Conservation (phyloP, 2,329 filamentous ascomycete species). For the Claviceps fusiformis region DNA sequence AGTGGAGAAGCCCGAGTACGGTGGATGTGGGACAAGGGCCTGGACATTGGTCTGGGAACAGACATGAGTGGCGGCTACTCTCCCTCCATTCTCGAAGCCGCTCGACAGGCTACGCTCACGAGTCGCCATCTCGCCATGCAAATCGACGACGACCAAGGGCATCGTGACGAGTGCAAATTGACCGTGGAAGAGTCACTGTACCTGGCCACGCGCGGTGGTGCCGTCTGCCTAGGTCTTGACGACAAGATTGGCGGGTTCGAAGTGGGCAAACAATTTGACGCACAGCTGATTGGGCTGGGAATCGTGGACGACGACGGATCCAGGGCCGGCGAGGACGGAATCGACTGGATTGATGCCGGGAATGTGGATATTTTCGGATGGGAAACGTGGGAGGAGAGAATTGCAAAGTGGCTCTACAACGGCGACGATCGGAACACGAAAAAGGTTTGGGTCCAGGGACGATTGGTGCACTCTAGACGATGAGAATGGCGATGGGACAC, state of each 20-base stretch:
- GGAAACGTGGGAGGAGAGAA: constrained; percentile 73
- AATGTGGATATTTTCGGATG: constrained; percentile 83
- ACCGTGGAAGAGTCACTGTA: constrained; percentile 78
- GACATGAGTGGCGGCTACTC: constrained; percentile 85
- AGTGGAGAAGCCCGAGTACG: constrained; percentile 68
- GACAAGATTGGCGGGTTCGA: constrained; percentile 68
- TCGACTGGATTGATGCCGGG: constrained; percentile 28
- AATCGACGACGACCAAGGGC: constrained; percentile 14
- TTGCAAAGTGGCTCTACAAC: constrained; percentile 90
- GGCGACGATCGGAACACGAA: constrained; percentile 87
- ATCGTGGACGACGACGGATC: constrained; percentile 25
- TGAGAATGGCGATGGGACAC: not conserved
- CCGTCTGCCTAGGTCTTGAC: constrained; percentile 62
- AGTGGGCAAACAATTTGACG: constrained; percentile 81
- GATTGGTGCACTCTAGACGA: constrained; percentile 55
- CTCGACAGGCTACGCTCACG: constrained; percentile 66
- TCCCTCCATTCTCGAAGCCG: constrained; percentile 69
- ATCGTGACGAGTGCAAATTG: constrained; percentile 46
- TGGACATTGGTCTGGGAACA: constrained; percentile 76
- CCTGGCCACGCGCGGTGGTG: constrained; percentile 78
- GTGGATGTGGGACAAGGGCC: constrained; percentile 56
- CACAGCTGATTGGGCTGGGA: constrained; percentile 62
- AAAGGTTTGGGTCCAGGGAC: constrained; percentile 78
- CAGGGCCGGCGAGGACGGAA: constrained; percentile 11
- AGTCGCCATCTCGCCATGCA: constrained; percentile 56